Evolutionary conservation across 805 yeast genomes (phyloP), one percentile per base, ranked within the genome.

Genomic region (Scheffersomyces spartinae): DNA sequence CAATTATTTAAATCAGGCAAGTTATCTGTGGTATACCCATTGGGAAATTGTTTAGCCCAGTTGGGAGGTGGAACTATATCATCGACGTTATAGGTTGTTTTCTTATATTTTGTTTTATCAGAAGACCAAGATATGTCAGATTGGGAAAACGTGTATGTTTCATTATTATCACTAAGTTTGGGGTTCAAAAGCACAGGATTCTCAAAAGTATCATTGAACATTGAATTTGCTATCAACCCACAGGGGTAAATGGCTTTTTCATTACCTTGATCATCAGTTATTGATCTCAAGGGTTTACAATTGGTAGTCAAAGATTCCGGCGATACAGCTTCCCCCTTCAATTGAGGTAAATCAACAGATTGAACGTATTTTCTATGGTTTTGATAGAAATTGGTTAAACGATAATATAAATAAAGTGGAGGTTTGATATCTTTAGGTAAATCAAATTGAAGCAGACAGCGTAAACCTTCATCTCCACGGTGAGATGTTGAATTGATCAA

Each of bases 31-130:
- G 79, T 83, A 55, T 91, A 88, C 0, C 97, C 97, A 32, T 85
- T 55, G 2, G 97, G 97, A 49, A 52, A 88, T 55, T 44, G 57
- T 35, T 69, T 64, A 20, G 55, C 61, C 98, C 98, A 88, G 55
- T 80, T 83, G 26, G 91, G 94, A 5, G 98, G 98, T 8, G 98
- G 98, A 3, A 76, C 91, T 22, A 88, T 76, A 9, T 84, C 75
- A 15, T 61, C 45, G 6, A 75, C 61, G 21, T 64, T 61, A 47
- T 91, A 86, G 27, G 59, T 39, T 2, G 97, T 79, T 43, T 68
- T 73, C 56, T 78, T 73, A 57, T 69, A 88, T 35, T 81, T 67
- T 20, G 69, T 55, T 28, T 70, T 60, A 52, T 91, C 96, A 2
- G 84, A 62, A 2, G 69, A 34, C 98, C 98, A 88, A 4, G 96